A percentile compares a stretch with the other conserved stretches of the same genome.
Conservation (phyloP, 2,329 filamentous ascomycete genomes). For the Zymoseptoria pseudotritici region DNA sequence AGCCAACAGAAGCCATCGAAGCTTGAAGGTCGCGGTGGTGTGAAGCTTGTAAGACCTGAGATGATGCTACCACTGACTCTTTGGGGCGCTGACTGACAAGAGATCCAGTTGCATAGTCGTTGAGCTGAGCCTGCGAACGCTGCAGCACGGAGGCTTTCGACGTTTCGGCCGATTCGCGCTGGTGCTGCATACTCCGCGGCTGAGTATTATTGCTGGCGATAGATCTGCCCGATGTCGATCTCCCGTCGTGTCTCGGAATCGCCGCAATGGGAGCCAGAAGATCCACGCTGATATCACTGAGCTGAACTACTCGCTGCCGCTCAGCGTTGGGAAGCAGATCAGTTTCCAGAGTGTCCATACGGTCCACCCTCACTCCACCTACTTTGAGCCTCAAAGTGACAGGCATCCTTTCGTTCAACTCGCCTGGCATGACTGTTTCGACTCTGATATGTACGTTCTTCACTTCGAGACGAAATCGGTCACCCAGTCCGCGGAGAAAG, state of each 20-base stretch:
- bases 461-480: conserved; percentile 62
- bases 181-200: neutral
- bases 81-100: neutral
- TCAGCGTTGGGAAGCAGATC: neutral
- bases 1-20: conserved; percentile 20
- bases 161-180: neutral
- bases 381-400: conserved; percentile 59
- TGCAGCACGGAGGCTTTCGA: neutral
- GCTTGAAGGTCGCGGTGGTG: neutral
- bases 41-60: neutral
- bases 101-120: neutral
- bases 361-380: conserved; percentile 59
- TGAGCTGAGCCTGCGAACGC: neutral
- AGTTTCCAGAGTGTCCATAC: conserved; percentile 34
- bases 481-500: conserved; percentile 66
- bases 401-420: conserved; percentile 26
- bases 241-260: conserved; percentile 14
- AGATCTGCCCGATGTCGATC: conserved; percentile 10
- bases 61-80: neutral
- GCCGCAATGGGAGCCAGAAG: conserved; percentile 19
- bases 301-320: conserved; percentile 7
- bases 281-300: conserved; percentile 22
- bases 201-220: neutral
- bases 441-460: conserved; percentile 59
- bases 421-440: conserved; percentile 46